A percentile compares a stretch with the other conserved stretches of the same genome.
phyloP scores from a whole-genome alignment of 257 asterid species.

The Solanum appendiculatum region DNA sequence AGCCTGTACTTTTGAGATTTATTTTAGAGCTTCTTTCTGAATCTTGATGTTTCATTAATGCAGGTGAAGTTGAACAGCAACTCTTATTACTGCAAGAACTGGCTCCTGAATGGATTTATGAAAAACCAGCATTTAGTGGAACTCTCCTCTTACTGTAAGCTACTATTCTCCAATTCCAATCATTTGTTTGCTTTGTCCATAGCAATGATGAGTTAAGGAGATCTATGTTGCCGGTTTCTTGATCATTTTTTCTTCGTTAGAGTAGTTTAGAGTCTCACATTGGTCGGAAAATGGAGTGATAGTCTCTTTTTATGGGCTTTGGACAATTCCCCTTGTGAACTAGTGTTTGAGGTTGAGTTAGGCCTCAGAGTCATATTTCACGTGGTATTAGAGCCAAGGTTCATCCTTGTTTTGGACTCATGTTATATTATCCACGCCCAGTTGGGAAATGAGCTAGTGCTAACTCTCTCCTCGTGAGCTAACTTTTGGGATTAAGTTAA shows the following conservation, averaged over 20 bases:
- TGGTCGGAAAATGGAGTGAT: background rate
- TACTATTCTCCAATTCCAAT: background rate
- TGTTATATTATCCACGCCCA: background rate
- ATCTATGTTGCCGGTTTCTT: background rate
- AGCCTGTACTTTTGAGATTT: background rate
- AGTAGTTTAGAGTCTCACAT: background rate
- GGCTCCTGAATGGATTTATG: slow-evolving; percentile 83
- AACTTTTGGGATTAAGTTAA: background rate
- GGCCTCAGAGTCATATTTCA: background rate
- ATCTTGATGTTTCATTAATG: slow-evolving; percentile 1
- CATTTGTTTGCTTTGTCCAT: background rate
- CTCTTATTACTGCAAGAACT: slow-evolving; percentile 61
- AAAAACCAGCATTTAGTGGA: slow-evolving; percentile 43
- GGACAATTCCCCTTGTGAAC: background rate
- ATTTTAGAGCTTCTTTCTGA: background rate
- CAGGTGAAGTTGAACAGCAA: slow-evolving; percentile 78
- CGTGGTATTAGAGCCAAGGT: background rate
- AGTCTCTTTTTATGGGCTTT: background rate
- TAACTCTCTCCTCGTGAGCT: background rate
- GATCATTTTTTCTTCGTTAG: background rate
- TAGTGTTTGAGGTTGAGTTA: background rate
- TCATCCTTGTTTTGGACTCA: background rate
- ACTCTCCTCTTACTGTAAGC: slow-evolving; percentile 56
- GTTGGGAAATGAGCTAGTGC: background rate
- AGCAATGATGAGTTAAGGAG: background rate